phyloP scores from a whole-genome alignment of 345 rosid genomes.

The Brassica juncea region DNA sequence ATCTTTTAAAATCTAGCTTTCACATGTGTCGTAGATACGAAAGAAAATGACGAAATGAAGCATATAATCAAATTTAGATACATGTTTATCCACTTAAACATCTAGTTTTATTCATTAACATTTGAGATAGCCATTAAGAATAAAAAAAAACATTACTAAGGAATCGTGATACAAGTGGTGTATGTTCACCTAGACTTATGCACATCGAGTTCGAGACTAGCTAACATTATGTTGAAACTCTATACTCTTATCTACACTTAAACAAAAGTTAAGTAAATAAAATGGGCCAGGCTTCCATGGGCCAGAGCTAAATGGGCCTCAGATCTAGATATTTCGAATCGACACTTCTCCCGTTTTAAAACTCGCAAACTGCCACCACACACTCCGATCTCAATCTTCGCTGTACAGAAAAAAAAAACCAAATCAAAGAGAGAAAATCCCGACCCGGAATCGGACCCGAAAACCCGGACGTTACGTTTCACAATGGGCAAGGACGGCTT shows the following conservation, averaged over 20 bases:
- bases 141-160: too few species aligned
- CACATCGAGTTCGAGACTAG: not conserved
- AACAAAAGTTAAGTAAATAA: not conserved
- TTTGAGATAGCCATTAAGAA: too few species aligned
- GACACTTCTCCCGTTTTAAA: not conserved
- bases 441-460: conserved; percentile 13
- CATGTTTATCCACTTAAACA: too few species aligned
- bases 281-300: conserved; percentile 21
- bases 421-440: not conserved
- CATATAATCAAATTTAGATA: not conserved
- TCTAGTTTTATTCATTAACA: too few species aligned
- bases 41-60: not conserved
- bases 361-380: not conserved
- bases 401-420: conserved; percentile 15
- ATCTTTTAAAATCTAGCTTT: not conserved
- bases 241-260: too few species aligned
- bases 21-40: not conserved
- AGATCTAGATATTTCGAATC: not conserved
- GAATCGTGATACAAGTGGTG: not conserved
- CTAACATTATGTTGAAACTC: not conserved
- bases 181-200: not conserved
- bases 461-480: conserved; percentile 17
- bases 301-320: conserved; percentile 21
- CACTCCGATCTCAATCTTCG: conserved; percentile 10
- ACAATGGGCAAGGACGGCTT: conserved; percentile 79